Base-by-base conservation (phyloP, 2,329 filamentous ascomycete species). In the Chrysoporthe deuterocubensis region DNA sequence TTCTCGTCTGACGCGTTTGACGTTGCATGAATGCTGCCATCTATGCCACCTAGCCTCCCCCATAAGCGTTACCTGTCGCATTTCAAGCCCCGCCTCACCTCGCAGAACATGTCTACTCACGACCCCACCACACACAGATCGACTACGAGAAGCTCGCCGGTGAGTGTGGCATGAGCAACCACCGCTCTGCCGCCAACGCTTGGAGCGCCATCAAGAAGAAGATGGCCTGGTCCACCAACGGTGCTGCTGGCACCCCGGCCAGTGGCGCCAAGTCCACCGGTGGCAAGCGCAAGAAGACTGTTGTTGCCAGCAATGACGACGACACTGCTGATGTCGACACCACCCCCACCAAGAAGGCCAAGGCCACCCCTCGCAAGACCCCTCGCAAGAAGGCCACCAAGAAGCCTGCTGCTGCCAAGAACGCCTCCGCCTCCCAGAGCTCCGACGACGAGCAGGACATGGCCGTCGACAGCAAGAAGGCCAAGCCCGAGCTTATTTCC, bases 61-160 rank as follows among this genome's bases (percentile, higher is more conserved):
- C n/a, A 26, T 50, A 21, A 54, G 11, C 7, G 34, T 40, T 63
- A 16, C 13, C n/a, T 26, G 34, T 11, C 18, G 7, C 43, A 3
- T 13, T 13, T 18, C 8, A 11, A 7, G 40, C 63, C 9, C 43
- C n/a, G 8, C 34, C 42, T 26, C 26, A n/a, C 56, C 14, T 50
- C 21, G 13, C n/a, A 37, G 37, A 8, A 3, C 14, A 9, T 26
- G 21, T 26, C 14, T 11, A 34, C 63, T 69, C 21, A 69, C 64
- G 6, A 8, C 1, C 40, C 2, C 2, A 34, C 13, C 44, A 11
- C n/a, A 13, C 2, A 26, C 59, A 70, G 69, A 58, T 70, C 21
- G 69, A 70, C 16, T 70, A 67, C 32, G 62, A 59, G 16, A 57
- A 92, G 78, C 90, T 93, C 56, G 89, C 88, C 69, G 89, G 89